Percentiles rank a stretch among this genome's conserved stretches.
Evolutionary conservation across 129 eudicot species (phyloP).

Genomic region (Dittrichia graveolens): DNA sequence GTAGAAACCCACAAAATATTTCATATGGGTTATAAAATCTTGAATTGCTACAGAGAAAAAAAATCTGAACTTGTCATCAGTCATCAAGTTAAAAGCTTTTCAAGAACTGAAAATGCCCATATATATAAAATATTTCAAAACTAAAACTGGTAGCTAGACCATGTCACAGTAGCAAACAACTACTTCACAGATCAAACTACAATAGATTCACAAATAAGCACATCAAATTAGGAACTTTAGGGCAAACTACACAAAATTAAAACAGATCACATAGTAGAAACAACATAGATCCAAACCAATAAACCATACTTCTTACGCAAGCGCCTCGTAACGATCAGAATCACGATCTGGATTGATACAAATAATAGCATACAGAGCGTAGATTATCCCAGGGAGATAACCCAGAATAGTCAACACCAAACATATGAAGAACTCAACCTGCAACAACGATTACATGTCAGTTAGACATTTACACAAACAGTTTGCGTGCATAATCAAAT

Average conservation of each 20-base stretch:
- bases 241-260: slow-evolving; percentile 5
- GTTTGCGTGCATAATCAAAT: slow-evolving; percentile 10
- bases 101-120: slow-evolving; percentile 21
- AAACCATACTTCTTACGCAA: slow-evolving; percentile 43
- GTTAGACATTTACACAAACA: slow-evolving; percentile 26
- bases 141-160: background rate
- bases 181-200: slow-evolving; percentile 4
- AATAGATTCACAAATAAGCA: slow-evolving; percentile 16
- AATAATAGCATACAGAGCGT: slow-evolving; percentile 70
- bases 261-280: slow-evolving; percentile 7
- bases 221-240: slow-evolving; percentile 7
- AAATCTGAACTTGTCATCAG: background rate
- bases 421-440: slow-evolving; percentile 71
- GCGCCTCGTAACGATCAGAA: slow-evolving; percentile 39
- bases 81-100: slow-evolving; percentile 18
- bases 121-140: slow-evolving; percentile 19
- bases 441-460: slow-evolving; percentile 18
- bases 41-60: background rate
- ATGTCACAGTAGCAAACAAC: slow-evolving; percentile 22
- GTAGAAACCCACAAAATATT: background rate
- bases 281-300: background rate
- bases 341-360: slow-evolving; percentile 45
- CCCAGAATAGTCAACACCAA: slow-evolving; percentile 74
- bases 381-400: slow-evolving; percentile 77
- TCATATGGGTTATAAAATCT: background rate